Conservation (phyloP, 352 stramenopile species). For the Phytophthora rubi region DNA sequence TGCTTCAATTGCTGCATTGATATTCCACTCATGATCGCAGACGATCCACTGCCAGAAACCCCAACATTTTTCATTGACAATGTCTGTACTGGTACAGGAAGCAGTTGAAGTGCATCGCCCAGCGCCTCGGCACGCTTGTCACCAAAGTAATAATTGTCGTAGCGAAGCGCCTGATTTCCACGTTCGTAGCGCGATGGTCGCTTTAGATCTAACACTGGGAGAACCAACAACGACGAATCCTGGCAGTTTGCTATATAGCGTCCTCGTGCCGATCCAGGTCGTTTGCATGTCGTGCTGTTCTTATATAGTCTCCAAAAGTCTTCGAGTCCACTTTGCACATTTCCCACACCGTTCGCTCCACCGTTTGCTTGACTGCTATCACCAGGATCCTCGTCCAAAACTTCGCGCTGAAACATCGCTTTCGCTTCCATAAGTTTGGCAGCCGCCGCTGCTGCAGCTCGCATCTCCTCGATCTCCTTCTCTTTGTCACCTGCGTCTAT, state of each 20-base stretch:
- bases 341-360: neutral
- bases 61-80: conserved; percentile 80
- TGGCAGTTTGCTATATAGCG: conserved; percentile 72
- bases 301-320: conserved; percentile 76
- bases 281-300: conserved; percentile 41
- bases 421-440: conserved; percentile 28
- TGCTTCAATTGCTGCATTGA: conserved; percentile 57
- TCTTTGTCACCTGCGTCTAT: conserved; percentile 13
- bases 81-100: conserved; percentile 60
- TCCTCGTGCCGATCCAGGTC: conserved; percentile 56
- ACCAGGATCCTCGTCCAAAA: conserved; percentile 42
- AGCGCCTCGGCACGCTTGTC: conserved; percentile 70
- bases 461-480: conserved; percentile 17
- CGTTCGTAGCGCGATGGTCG: conserved; percentile 51
- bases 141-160: conserved; percentile 82
- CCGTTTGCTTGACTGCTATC: neutral
- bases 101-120: conserved; percentile 59
- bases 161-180: conserved; percentile 48
- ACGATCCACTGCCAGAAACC: conserved; percentile 59
- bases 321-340: conserved; percentile 16
- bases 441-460: conserved; percentile 8
- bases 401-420: conserved; percentile 56
- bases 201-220: conserved; percentile 71
- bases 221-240: conserved; percentile 60
- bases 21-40: conserved; percentile 64